Evolutionary conservation across 177 flowering plant species (phyloP).

Genomic region (Vitis hybrid): DNA sequence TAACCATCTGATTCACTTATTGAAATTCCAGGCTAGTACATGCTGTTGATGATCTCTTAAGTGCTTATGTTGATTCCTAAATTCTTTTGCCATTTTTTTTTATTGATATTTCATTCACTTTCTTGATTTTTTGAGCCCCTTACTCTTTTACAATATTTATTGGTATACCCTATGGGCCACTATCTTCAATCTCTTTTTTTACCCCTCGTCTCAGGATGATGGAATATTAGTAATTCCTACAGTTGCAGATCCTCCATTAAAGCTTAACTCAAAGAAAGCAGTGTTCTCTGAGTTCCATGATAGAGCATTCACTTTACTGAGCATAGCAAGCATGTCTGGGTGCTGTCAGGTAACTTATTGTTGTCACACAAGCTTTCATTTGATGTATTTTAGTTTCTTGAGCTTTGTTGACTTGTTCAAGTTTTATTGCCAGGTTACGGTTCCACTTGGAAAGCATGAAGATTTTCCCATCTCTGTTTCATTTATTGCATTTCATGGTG

Average conservation of each 20-base stretch:
- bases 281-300: conserved; percentile 56
- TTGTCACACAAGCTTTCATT: background rate
- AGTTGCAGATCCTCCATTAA: conserved; percentile 64
- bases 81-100: no score
- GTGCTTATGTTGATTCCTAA: no score
- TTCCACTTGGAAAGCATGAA: conserved; percentile 86
- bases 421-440: conserved; percentile 50
- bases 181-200: background rate
- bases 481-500: conserved; percentile 82
- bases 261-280: conserved; percentile 50
- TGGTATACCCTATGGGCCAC: no score
- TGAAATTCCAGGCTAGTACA: no score
- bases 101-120: no score
- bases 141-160: no score
- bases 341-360: conserved; percentile 78
- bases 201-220: conserved; percentile 53
- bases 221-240: conserved; percentile 85
- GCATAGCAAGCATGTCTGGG: conserved; percentile 94
- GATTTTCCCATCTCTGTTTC: conserved; percentile 72
- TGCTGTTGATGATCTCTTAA: no score
- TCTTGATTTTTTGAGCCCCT: no score
- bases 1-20: no score
- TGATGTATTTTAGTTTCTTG: background rate
- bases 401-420: background rate
- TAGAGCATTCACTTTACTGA: conserved; percentile 52